Evolutionary conservation across 176 grass and related monocot species (phyloP).

Genomic region (Thalia dealbata): DNA sequence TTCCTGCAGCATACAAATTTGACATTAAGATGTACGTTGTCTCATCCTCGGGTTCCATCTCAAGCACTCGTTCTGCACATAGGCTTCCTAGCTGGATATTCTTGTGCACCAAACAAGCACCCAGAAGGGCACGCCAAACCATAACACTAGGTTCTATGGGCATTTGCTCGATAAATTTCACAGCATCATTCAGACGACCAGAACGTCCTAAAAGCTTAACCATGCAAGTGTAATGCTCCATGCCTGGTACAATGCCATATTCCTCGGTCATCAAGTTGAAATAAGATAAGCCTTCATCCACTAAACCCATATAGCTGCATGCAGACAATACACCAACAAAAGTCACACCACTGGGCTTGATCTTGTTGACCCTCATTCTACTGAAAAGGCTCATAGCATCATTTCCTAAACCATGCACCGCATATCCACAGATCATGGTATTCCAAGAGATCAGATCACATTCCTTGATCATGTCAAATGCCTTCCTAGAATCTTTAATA

Average conservation of each 20-base stretch:
- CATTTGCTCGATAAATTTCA: slow-evolving; percentile 24
- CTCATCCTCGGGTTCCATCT: slow-evolving; percentile 26
- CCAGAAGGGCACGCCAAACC: slow-evolving; percentile 29
- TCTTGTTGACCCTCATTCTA: slow-evolving; percentile 5
- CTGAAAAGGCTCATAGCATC: slow-evolving; percentile 22
- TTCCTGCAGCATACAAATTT: slow-evolving; percentile 23
- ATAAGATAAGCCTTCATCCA: slow-evolving; percentile 12
- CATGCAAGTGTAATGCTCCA: slow-evolving; percentile 38
- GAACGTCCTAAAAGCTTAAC: slow-evolving; percentile 29
- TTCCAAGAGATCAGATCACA: slow-evolving; percentile 32
- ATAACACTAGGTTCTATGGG: slow-evolving; percentile 22
- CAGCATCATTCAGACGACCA: slow-evolving; percentile 17
- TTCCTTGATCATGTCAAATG: slow-evolving; percentile 26
- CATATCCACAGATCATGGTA: slow-evolving; percentile 29
- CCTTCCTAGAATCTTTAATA: slow-evolving; percentile 40
- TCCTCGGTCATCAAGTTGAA: slow-evolving; percentile 17
- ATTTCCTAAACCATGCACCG: slow-evolving; percentile 20
- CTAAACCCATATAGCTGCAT: slow-evolving; percentile 20
- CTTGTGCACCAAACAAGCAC: slow-evolving; percentile 27
- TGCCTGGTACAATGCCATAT: slow-evolving; percentile 22
- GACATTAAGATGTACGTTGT: slow-evolving; percentile 26
- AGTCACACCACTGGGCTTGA: slow-evolving; percentile 20
- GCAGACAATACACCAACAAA: slow-evolving; percentile 21
- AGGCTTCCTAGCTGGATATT: slow-evolving; percentile 21
- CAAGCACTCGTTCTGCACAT: slow-evolving; percentile 17